phyloP scores from a whole-genome alignment of 257 asterid genomes.

The Solanum stenotomum region DNA sequence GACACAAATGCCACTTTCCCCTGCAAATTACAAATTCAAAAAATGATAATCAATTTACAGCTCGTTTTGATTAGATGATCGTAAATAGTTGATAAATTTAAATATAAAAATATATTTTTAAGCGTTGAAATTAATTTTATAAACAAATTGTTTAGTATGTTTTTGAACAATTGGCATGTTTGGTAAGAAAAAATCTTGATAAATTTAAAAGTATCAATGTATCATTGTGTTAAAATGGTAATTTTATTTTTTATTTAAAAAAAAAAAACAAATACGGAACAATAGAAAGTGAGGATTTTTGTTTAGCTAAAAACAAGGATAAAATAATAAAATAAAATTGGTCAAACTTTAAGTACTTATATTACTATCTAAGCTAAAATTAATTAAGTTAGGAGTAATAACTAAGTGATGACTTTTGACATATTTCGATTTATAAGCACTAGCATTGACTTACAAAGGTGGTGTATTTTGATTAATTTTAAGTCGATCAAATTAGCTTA shows the following conservation, averaged over 20 bases:
- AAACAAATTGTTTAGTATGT: neutral
- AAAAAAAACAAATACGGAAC: no score
- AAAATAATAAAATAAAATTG: no score
- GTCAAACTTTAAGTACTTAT: no score
- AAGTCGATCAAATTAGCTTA: no score
- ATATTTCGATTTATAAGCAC: neutral
- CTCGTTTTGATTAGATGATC: neutral
- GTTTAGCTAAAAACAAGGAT: no score
- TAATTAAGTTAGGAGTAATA: neutral
- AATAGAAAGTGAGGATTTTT: no score
- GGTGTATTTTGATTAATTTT: no score
- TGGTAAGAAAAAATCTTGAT: no score
- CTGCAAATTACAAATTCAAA: constrained; percentile 20
- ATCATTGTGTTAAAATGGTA: no score
- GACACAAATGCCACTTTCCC: constrained; percentile 66
- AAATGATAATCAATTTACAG: neutral
- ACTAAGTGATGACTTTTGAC: neutral
- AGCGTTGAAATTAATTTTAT: neutral
- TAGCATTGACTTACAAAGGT: neutral
- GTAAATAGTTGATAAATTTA: neutral
- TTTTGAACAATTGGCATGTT: neutral
- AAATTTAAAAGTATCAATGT: no score
- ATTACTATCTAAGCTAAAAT: no score
- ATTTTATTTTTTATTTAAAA: no score
- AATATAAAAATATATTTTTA: neutral